These are phyloP conservation scores for Prunus campanulata DNA, from an alignment of 306 rosid species.

Conservation along the genomic window DNA sequence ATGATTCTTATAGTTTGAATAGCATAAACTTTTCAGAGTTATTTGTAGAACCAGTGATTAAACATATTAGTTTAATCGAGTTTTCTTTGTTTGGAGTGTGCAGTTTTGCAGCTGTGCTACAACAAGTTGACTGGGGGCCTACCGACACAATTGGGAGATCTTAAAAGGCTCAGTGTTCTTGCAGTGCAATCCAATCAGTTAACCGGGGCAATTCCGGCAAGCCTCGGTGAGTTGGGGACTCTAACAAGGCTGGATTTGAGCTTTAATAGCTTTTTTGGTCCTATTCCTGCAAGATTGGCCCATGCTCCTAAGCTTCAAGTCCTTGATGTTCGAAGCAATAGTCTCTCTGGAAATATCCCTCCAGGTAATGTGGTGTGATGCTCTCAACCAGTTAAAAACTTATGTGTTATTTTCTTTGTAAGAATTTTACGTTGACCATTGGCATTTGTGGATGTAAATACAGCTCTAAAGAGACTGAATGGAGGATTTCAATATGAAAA, in stretches of 20 bases:
- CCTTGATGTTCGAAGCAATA: slow-evolving; percentile 65
- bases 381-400: background rate
- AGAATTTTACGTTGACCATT: slow-evolving; percentile 4
- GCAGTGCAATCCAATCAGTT: slow-evolving; percentile 77
- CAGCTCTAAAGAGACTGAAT: slow-evolving; percentile 58
- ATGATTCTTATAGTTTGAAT: background rate
- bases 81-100: slow-evolving; percentile 12
- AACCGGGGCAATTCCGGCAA: slow-evolving; percentile 82
- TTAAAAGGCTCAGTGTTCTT: slow-evolving; percentile 57
- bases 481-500: slow-evolving; percentile 58
- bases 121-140: slow-evolving; percentile 69
- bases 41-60: background rate
- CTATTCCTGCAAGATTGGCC: slow-evolving; percentile 68
- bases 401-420: slow-evolving; percentile 3
- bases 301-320: slow-evolving; percentile 54
- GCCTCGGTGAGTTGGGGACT: slow-evolving; percentile 56
- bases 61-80: background rate
- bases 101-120: slow-evolving; percentile 92
- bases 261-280: slow-evolving; percentile 69
- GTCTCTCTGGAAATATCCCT: slow-evolving; percentile 74
- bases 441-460: slow-evolving; percentile 15
- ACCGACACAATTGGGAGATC: slow-evolving; percentile 60
- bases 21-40: background rate
- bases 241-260: slow-evolving; percentile 72
- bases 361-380: slow-evolving; percentile 39